phyloP scores from a whole-genome alignment of 768 basidiomycete genomes.

The Leccinum subtestaceum region DNA sequence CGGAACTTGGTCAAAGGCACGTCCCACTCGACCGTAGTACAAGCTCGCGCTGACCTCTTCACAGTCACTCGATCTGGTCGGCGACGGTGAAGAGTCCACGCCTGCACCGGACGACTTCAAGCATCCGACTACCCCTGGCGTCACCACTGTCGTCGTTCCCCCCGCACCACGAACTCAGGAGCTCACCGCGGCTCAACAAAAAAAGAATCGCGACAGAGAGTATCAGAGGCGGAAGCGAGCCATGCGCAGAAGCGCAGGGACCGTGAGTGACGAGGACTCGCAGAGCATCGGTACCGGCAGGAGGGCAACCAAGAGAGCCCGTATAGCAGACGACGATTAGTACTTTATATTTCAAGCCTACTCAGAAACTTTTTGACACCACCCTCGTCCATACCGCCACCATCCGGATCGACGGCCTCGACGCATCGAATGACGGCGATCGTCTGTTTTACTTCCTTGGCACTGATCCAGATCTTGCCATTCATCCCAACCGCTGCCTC shows the following conservation, averaged over 20 bases:
- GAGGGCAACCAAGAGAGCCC: slow-evolving; percentile 66
- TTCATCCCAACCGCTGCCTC: slow-evolving; percentile 91
- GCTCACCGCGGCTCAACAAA: slow-evolving; percentile 66
- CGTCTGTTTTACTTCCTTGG: slow-evolving; percentile 68
- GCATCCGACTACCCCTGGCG: slow-evolving; percentile 65
- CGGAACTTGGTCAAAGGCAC: slow-evolving; percentile 69
- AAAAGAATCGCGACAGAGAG: slow-evolving; percentile 76
- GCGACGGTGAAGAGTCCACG: slow-evolving; percentile 62
- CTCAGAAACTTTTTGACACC: slow-evolving; percentile 52
- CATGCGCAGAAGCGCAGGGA: slow-evolving; percentile 58
- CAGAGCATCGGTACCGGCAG: slow-evolving; percentile 44
- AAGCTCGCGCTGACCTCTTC: slow-evolving; percentile 5
- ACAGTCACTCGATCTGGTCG: slow-evolving; percentile 73
- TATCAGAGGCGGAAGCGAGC: slow-evolving; percentile 80
- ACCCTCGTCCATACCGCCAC: slow-evolving; percentile 56
- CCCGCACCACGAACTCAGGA: slow-evolving; percentile 70
- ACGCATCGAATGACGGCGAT: slow-evolving; percentile 79
- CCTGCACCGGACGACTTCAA: slow-evolving; percentile 65
- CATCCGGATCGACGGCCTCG: slow-evolving; percentile 76
- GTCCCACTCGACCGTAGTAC: slow-evolving; percentile 4
- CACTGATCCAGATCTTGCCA: slow-evolving; percentile 85
- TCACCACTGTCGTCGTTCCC: slow-evolving; percentile 76
- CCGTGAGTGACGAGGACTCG: slow-evolving; percentile 71
- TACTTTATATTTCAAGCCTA: slow-evolving; percentile 39
- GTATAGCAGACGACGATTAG: slow-evolving; percentile 66